A percentile compares a stretch with the other conserved stretches of the same genome.
Evolutionary conservation across 257 asterid genomes (phyloP).

Genomic region (Jacaranda mimosifolia): DNA sequence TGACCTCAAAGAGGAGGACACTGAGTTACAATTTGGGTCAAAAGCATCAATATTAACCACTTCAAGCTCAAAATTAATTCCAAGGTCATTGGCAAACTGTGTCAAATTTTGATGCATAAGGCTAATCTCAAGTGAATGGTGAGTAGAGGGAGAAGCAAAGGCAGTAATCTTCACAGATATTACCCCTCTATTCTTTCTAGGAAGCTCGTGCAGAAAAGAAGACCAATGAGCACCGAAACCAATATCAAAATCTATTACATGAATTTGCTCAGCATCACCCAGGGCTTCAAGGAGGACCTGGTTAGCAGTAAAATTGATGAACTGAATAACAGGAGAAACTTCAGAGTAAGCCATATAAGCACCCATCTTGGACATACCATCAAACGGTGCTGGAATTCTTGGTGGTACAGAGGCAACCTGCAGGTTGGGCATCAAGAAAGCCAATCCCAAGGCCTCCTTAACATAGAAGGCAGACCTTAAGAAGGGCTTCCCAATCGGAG

Average conservation of each 20-base stretch:
- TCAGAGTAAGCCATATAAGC: constrained; percentile 57
- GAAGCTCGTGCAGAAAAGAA: constrained; percentile 69
- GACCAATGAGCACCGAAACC: constrained; percentile 75
- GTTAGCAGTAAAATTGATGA: constrained; percentile 60
- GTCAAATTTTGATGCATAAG: constrained; percentile 62
- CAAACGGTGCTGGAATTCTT: constrained; percentile 48
- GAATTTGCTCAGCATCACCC: constrained; percentile 45
- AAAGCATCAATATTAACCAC: constrained; percentile 65
- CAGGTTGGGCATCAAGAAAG: constrained; percentile 33
- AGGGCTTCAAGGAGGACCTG: constrained; percentile 61
- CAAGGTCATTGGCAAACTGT: constrained; percentile 53
- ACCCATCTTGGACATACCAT: constrained; percentile 61
- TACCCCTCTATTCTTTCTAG: constrained; percentile 40
- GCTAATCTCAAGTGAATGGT: constrained; percentile 53
- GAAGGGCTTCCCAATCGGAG: constrained; percentile 51
- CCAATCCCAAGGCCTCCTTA: constrained; percentile 56
- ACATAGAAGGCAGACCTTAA: constrained; percentile 57
- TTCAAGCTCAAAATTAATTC: constrained; percentile 59
- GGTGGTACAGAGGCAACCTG: constrained; percentile 19
- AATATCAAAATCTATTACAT: constrained; percentile 64
- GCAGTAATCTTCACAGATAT: constrained; percentile 56
- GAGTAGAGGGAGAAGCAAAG: constrained; percentile 62
- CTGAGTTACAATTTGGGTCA: constrained; percentile 50
- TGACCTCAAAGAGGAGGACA: constrained; percentile 43
- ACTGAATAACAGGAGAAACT: constrained; percentile 58